Conservation (phyloP, 2,329 filamentous ascomycete genomes). For the Escovopsis sp. region DNA sequence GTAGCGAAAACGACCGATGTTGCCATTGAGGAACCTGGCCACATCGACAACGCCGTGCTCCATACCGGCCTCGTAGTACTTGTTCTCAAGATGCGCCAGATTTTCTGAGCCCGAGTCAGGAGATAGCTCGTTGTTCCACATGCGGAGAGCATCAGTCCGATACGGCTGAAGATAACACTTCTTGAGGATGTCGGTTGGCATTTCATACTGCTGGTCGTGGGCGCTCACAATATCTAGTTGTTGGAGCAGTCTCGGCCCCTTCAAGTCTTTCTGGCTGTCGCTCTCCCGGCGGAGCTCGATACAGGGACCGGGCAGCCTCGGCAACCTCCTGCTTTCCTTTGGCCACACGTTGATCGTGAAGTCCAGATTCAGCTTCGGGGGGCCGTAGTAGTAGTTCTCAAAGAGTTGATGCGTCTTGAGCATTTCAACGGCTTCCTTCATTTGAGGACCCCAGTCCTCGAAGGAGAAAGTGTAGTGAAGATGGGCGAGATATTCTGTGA, state of each 20-base stretch:
- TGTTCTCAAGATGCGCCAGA: constrained; percentile 21
- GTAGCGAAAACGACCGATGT: background rate
- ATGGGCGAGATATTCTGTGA: constrained; percentile 25
- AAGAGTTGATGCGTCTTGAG: constrained; percentile 20
- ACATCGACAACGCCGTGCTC: constrained; percentile 11
- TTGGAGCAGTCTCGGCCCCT: constrained; percentile 1
- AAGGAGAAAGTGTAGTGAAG: constrained; percentile 12
- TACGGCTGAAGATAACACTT: constrained; percentile 1
- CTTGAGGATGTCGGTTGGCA: constrained; percentile 1
- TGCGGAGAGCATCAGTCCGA: background rate
- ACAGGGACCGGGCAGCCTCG: constrained; percentile 10
- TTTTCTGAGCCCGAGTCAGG: constrained; percentile 10
- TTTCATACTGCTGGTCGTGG: constrained; percentile 3
- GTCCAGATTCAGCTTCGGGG: constrained; percentile 12
- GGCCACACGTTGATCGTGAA: constrained; percentile 9
- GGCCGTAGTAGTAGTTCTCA: constrained; percentile 21
- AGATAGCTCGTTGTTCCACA: constrained; percentile 1
- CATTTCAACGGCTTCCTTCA: constrained; percentile 19
- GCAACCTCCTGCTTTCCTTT: constrained; percentile 14
- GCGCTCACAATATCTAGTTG: constrained; percentile 2
- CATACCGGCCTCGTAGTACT: constrained; percentile 21
- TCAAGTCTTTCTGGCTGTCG: background rate
- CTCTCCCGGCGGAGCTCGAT: constrained; percentile 1
- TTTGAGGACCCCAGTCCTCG: constrained; percentile 15
- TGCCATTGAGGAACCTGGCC: constrained; percentile 1